Evolutionary conservation across 2,329 filamentous ascomycete species (phyloP).

Genomic region (Fusarium luffae): DNA sequence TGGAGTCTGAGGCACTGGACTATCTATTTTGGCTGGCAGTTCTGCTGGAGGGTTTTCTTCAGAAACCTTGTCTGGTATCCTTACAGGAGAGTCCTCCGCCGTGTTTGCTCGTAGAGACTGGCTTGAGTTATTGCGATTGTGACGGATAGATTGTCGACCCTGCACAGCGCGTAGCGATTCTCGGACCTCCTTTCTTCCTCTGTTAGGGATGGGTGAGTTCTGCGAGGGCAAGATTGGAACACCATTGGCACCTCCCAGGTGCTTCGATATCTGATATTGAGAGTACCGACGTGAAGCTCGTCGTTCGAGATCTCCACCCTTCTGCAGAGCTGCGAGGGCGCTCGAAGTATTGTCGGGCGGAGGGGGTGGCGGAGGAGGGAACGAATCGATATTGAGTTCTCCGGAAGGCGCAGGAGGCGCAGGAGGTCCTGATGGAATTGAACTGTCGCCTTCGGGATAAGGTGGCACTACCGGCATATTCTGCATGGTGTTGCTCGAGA

Average conservation of each 20-base stretch:
- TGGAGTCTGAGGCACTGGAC: conserved; percentile 66
- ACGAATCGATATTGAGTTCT: conserved; percentile 70
- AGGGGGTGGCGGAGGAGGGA: conserved; percentile 75
- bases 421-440: conserved; percentile 57
- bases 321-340: conserved; percentile 88
- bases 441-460: conserved; percentile 71
- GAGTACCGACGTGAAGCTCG: conserved; percentile 94
- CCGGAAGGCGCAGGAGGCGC: conserved; percentile 53
- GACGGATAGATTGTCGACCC: conserved; percentile 62
- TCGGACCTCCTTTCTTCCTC: conserved; percentile 79
- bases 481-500: conserved; percentile 81
- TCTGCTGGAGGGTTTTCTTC: conserved; percentile 62
- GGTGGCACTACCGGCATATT: conserved; percentile 79
- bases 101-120: conserved; percentile 53
- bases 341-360: conserved; percentile 84
- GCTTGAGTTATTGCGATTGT: conserved; percentile 61
- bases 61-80: conserved; percentile 68
- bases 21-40: conserved; percentile 39
- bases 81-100: conserved; percentile 70
- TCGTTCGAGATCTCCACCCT: conserved; percentile 91
- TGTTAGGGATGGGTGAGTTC: conserved; percentile 84
- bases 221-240: conserved; percentile 89
- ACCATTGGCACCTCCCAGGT: conserved; percentile 83
- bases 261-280: conserved; percentile 95
- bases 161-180: conserved; percentile 82